Evolutionary conservation across 441 rosid species (phyloP).

Genomic region (Brassica balearica): DNA sequence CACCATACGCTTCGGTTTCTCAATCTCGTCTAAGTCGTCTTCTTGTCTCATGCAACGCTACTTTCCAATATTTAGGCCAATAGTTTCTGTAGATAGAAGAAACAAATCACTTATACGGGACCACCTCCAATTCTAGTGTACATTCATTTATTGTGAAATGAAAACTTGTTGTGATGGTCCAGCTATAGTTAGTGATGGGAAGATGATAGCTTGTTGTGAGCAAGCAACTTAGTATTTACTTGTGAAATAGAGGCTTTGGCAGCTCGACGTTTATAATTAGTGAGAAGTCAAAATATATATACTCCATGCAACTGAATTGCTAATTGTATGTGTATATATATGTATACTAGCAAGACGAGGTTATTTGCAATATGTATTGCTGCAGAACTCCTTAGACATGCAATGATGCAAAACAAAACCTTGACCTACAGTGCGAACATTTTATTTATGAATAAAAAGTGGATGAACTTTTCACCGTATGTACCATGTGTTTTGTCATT

Average conservation of each 20-base stretch:
- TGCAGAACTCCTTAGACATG: not conserved
- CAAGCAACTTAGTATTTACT: not conserved
- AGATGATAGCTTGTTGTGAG: not conserved
- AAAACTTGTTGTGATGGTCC: not conserved
- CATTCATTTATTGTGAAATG: slow-evolving; percentile 2
- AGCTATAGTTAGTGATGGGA: not conserved
- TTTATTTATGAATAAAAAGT: not conserved
- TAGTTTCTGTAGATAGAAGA: not conserved
- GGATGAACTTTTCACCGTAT: not conserved
- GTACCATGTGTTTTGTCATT: not conserved
- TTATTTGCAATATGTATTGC: slow-evolving; percentile 2
- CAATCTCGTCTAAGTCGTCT: not conserved
- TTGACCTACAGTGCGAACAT: not conserved
- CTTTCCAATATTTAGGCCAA: slow-evolving; percentile 30
- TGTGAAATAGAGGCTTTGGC: slow-evolving; percentile 3
- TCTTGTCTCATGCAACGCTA: not conserved
- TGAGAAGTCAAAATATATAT: not conserved
- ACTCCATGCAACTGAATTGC: slow-evolving; percentile 1
- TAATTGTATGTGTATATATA: not conserved
- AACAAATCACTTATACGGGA: not conserved
- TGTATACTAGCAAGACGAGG: not conserved
- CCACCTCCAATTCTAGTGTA: not conserved
- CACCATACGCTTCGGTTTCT: not conserved
- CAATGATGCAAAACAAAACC: not conserved
- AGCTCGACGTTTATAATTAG: not conserved